Evolutionary conservation across 1,284 basidiomycete genomes (phyloP), one percentile per base, ranked within the genome.

Genomic region (Apiotrichum domesticum): DNA sequence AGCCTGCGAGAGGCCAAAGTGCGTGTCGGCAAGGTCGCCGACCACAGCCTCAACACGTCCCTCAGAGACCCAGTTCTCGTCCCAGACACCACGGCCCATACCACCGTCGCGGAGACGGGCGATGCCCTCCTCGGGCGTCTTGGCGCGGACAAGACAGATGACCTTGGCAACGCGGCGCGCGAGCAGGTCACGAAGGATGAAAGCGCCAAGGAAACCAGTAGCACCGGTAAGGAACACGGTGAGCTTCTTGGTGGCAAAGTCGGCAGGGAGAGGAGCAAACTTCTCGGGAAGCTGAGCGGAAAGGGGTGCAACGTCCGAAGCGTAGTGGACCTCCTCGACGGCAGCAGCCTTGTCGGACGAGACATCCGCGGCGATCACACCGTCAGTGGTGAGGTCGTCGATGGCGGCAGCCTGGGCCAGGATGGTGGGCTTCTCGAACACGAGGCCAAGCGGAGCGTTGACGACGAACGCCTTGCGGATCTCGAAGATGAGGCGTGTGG

Each of bases 181-280:
- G 1, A 99, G 81, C 44, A 99, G 79, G 72, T 97, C 89, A 46
- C 82, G 81, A 45, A 98, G 79, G 59, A 98, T 84, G 74, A 97
- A 98, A 3, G 91, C 93, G 21, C 96, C 96, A 10, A 99, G 81
- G 81, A 95, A 99, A 5, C 96, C 96, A 14, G 96, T 98, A 1
- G 90, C 95, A 34, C 96, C 96, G 9, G 96, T 98, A 45, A 99
- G 83, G 80, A 98, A 94, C 14, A 98, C 83, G 0, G 88, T 91
- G 45, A 92, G 65, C 32, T 80, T 74, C 58, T 80, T 82, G 35
- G 76, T 73, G 8, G 76, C 66, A 66, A 85, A 85, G 64, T 85
- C 81, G 32, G 77, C 61, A 0, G 83, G 79, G 9, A 83, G 77
- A 46, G 76, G 68, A 2, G 80, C 73, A 72, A 92, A 97, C 9